Base-by-base conservation (phyloP, 345 rosid species). In the Linum tenue region DNA sequence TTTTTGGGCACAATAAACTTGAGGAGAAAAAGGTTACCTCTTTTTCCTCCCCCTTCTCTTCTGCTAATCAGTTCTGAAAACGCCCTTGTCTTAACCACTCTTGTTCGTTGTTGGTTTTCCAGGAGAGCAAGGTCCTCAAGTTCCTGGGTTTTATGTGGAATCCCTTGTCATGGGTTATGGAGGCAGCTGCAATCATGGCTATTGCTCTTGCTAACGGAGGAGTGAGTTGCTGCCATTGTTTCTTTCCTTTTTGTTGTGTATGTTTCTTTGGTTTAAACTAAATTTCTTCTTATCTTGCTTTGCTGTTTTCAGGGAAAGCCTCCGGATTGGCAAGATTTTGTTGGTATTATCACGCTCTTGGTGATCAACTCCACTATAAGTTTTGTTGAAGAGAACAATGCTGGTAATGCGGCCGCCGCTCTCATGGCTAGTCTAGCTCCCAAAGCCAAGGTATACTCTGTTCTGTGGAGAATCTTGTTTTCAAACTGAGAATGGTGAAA, bases 181-280 rank as follows among this genome's bases (percentile, higher is more conserved):
- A 92, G 76, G 96, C 96, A 70, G 99, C 99, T 69, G 99, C 99
- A 41, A 80, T 92, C 58, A 92, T 92, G 99, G 97, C 99, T 59
- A 90, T 92, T 84, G 96, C 92, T 65, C 96, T 92, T 80, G 99
- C 99, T 60, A 92, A 92, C 69, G 99, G 97, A 84, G 99, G 99
- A 80, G 97, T 88, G 69, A 81, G 95, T 64, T 22, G n/a, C 37
- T 74, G 50, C 22, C 39, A 60, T 64, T 55, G 63, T 41, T 56
- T 17, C 40, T 8, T 1, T 60, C 37, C 66, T 36, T 10, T 43
- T 63, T 22, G 1, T 1, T 16, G 8, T 9, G 1, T 63, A 5
- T 63, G 36, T 40, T 51, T 43, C 15, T 31, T 11, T 36, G 5
- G 7, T 10, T 5, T 36, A 22, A 22, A 22, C 31, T 22, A 7